Evolutionary conservation across 78 protist species (phyloP), one percentile per base, ranked within the genome.

Genomic region (Dictyostelium firmibasis): DNA sequence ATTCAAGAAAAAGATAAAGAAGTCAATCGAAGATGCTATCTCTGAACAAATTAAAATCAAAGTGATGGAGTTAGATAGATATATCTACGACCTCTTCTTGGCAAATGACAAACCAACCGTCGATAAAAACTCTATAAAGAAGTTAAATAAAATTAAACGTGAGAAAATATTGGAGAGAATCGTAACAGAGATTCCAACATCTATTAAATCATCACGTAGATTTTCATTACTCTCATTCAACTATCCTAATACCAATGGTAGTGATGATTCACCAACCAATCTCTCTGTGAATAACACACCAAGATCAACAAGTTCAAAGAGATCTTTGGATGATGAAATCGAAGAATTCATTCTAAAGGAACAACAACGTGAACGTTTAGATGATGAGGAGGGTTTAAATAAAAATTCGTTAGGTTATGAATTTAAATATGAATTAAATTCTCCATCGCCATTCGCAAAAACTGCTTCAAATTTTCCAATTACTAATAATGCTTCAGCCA

Each of bases 131-230:
- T 41, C 50, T 11, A 75, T 81, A 10, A 89, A 81, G 35, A 60
- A 9, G 41, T 43, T 62, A 20, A 89, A 78, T 9, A 78, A 50
- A 36, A 57, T 64, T 9, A 60, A 87, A 23, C 38, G 93, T 62
- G 87, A 89, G 14, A 89, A 81, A 72, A 89, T 89, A 35, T n/a
- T 89, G 11, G 94, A 81, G 33, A 89, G 94, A 81, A 89, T 89
- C 14, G 64, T 47, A 4, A 81, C 77, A 2, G 94, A 89, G 35
- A 29, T 89, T 60, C 94, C 94, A 10, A 47, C 38, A 4, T 47
- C 82, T 13, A 57, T 16, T 20, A 82, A 82, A 82, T 33, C 60
- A 50, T 82, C 86, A 23, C 64, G 86, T 57, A 82, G 86, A 82
- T 77, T 77, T 11, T 77, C 83, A 38, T 38, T 77, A 23, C 60